Conservation (phyloP, 768 basidiomycete species). For the Chalciporus sphaerocephalus region DNA sequence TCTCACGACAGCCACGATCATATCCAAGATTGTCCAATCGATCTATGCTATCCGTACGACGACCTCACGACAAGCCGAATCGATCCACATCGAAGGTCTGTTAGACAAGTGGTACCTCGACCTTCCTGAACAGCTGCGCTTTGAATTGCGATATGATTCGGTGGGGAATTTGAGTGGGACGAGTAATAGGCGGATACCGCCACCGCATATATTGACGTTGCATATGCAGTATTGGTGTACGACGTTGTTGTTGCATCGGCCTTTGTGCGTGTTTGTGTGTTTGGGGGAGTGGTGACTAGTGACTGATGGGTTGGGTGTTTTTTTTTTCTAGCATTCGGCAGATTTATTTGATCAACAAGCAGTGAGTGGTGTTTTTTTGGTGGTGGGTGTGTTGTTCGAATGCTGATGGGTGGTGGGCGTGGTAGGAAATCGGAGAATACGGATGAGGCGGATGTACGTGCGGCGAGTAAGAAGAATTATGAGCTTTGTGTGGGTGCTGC, state of each 20-base stretch:
- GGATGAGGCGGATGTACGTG: constrained; percentile 52
- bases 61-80: constrained; percentile 54
- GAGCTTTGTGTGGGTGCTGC: constrained; percentile 73
- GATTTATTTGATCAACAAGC: constrained; percentile 30
- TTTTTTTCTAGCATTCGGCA: constrained; percentile 24
- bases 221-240: constrained; percentile 89
- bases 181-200: constrained; percentile 35
- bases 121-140: constrained; percentile 63
- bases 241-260: constrained; percentile 67
- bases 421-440: constrained; percentile 35
- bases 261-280: constrained; percentile 53
- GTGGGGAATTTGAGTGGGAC: constrained; percentile 26
- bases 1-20: constrained; percentile 52
- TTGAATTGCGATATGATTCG: constrained; percentile 46
- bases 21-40: constrained; percentile 63
- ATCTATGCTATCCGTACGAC: constrained; percentile 64
- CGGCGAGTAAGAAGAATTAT: constrained; percentile 57
- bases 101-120: constrained; percentile 75
- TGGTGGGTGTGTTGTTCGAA: background rate
- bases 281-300: constrained; percentile 2
- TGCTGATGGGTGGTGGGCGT: background rate
- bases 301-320: too few relatives aligned
- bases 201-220: constrained; percentile 65
- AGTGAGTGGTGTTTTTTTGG: constrained; percentile 27
- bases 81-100: constrained; percentile 51